phyloP scores from a whole-genome alignment of 2,329 filamentous ascomycete genomes.

The Aulographum hederae region DNA sequence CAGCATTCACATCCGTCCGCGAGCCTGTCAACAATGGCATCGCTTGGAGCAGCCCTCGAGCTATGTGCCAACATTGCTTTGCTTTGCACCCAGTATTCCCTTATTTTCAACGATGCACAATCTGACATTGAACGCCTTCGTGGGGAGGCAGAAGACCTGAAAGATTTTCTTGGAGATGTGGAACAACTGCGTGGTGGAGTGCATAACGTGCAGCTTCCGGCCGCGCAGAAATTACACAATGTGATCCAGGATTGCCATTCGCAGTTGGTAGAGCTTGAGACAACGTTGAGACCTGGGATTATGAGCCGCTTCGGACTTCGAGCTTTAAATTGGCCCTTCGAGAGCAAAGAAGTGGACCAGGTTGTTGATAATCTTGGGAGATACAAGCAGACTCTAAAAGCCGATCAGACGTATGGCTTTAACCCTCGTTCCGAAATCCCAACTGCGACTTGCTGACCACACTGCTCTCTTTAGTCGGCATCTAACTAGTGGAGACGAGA shows the following conservation, averaged over 20 bases:
- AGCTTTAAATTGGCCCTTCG: constrained; percentile 14
- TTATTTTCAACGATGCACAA: constrained; percentile 13
- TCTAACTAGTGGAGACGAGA: too few relatives aligned
- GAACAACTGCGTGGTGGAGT: constrained; percentile 12
- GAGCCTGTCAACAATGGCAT: background rate
- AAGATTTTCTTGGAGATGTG: constrained; percentile 10
- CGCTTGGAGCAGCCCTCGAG: constrained; percentile 15
- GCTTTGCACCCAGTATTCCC: constrained; percentile 18
- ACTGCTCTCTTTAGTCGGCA: too few relatives aligned
- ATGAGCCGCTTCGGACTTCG: constrained; percentile 11
- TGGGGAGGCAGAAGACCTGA: constrained; percentile 11
- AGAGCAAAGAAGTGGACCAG: constrained; percentile 10
- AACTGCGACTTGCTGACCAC: background rate
- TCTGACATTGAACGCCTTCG: constrained; percentile 16
- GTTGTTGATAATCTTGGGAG: constrained; percentile 8
- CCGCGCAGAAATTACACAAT: constrained; percentile 9
- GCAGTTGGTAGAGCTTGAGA: constrained; percentile 8
- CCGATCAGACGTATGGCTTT: background rate
- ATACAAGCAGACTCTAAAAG: constrained; percentile 8
- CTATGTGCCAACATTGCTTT: constrained; percentile 18
- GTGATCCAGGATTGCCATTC: constrained; percentile 7
- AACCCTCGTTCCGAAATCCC: background rate
- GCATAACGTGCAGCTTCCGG: constrained; percentile 11
- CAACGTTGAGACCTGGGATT: constrained; percentile 2
- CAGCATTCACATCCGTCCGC: too few relatives aligned